Evolutionary conservation across 192 early-diverging fungal genomes (phyloP).

Genomic region (Backusella macrospora): DNA sequence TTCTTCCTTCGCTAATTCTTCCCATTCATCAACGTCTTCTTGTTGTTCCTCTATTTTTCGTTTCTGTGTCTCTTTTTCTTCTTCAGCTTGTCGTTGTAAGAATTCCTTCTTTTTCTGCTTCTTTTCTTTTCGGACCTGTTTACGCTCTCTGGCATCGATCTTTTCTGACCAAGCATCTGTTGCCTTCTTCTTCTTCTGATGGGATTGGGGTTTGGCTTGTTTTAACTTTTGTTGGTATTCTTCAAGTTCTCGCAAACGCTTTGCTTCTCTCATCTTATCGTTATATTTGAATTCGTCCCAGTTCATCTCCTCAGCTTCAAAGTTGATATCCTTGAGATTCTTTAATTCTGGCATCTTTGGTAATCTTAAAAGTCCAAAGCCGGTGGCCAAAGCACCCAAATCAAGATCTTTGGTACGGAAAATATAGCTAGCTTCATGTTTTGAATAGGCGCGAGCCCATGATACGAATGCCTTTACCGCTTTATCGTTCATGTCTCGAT

Average conservation of each 20-base stretch:
- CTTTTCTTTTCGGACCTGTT: conserved; percentile 69
- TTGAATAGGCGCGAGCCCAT: conserved; percentile 89
- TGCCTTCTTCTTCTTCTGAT: background rate
- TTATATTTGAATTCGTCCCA: conserved; percentile 66
- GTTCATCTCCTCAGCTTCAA: conserved; percentile 32
- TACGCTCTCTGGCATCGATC: conserved; percentile 64
- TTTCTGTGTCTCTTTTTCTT: conserved; percentile 28
- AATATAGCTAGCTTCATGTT: conserved; percentile 93
- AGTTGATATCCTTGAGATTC: conserved; percentile 14
- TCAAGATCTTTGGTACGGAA: conserved; percentile 88
- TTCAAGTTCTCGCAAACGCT: conserved; percentile 58
- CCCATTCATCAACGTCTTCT: conserved; percentile 60
- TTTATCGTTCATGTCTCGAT: conserved; percentile 82
- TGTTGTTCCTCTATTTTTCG: conserved; percentile 30
- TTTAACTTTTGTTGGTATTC: conserved; percentile 27
- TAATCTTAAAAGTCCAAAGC: conserved; percentile 79
- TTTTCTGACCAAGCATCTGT: conserved; percentile 73
- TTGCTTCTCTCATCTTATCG: conserved; percentile 71
- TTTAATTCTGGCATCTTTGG: conserved; percentile 96
- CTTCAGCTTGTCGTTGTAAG: conserved; percentile 37
- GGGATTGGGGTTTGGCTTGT: conserved; percentile 9
- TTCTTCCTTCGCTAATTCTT: conserved; percentile 62
- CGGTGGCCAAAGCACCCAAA: conserved; percentile 71
- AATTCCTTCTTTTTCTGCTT: conserved; percentile 59
- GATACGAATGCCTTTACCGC: conserved; percentile 86